These are phyloP conservation scores for Pezicula neosporulosa DNA, from an alignment of 2,329 filamentous ascomycete species.

Conservation along the genomic window DNA sequence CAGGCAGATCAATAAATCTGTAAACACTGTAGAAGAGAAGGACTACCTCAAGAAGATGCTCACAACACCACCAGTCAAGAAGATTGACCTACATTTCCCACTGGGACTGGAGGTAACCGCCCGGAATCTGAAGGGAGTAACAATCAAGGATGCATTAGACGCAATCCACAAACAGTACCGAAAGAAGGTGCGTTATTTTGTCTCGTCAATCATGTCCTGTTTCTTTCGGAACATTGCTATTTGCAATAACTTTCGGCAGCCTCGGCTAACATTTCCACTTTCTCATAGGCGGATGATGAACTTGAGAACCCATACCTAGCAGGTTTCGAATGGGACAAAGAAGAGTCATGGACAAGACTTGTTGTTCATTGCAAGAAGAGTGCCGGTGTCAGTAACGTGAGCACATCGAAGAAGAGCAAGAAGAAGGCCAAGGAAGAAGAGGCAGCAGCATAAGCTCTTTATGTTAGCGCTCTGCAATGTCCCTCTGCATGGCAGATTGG, in stretches of 20 bases:
- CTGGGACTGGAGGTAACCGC: conserved; percentile 84
- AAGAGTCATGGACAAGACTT: conserved; percentile 84
- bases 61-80: conserved; percentile 81
- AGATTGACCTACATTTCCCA: conserved; percentile 90
- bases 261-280: conserved; percentile 15
- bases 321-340: conserved; percentile 95
- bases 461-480: conserved; percentile 9
- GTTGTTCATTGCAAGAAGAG: conserved; percentile 82
- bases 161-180: conserved; percentile 96
- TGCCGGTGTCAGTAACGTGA: conserved; percentile 29
- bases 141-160: conserved; percentile 94
- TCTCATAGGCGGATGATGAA: conserved; percentile 78
- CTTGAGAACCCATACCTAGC: conserved; percentile 82
- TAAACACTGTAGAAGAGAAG: conserved; percentile 71
- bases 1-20: conserved; percentile 93
- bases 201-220: background rate
- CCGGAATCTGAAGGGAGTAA: conserved; percentile 89
- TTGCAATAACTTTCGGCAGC: too few species aligned
- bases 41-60: conserved; percentile 69
- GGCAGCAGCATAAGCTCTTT: conserved; percentile 25
- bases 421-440: conserved; percentile 49
- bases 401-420: conserved; percentile 62
- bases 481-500: conserved; percentile 11
- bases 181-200: conserved; percentile 70
- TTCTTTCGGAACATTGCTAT: background rate